Evolutionary conservation across 805 yeast genomes (phyloP).

Genomic region (Yamadazyma tumulicola): DNA sequence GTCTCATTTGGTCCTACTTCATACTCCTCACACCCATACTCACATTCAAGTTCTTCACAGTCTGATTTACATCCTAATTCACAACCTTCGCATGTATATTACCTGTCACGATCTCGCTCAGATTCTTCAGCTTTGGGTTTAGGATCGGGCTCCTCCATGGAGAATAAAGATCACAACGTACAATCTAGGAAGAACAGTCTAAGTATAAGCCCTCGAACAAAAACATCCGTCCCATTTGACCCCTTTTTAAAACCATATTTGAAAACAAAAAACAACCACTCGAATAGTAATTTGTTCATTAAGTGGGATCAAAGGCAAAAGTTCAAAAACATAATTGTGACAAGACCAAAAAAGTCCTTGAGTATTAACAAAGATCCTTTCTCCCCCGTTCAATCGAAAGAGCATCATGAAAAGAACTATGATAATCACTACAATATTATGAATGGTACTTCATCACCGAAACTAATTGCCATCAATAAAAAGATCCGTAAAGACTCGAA

Average conservation of each 20-base stretch:
- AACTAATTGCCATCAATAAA: neutral
- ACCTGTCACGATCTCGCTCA: neutral
- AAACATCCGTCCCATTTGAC: slow-evolving; percentile 6
- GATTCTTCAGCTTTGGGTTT: neutral
- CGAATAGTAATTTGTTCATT: slow-evolving; percentile 6
- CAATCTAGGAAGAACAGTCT: slow-evolving; percentile 4
- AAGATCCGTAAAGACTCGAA: neutral
- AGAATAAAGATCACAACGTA: slow-evolving; percentile 2
- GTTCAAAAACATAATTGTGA: slow-evolving; percentile 1
- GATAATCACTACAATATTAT: slow-evolving; percentile 7
- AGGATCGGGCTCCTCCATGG: neutral
- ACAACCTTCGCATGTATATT: neutral
- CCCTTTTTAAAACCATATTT: slow-evolving; percentile 11
- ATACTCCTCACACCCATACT: neutral
- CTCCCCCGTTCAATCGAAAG: slow-evolving; percentile 1
- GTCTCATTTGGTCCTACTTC: too few relatives aligned
- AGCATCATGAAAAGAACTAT: slow-evolving; percentile 1
- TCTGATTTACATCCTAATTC: neutral
- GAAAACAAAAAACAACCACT: slow-evolving; percentile 6
- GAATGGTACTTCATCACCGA: slow-evolving; percentile 3
- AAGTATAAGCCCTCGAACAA: slow-evolving; percentile 4
- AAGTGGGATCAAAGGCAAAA: neutral
- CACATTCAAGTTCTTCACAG: neutral
- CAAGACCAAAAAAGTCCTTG: slow-evolving; percentile 3
- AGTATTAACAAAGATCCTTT: slow-evolving; percentile 3